Conservation (phyloP, 805 yeast species). For the Lipomyces kockii region DNA sequence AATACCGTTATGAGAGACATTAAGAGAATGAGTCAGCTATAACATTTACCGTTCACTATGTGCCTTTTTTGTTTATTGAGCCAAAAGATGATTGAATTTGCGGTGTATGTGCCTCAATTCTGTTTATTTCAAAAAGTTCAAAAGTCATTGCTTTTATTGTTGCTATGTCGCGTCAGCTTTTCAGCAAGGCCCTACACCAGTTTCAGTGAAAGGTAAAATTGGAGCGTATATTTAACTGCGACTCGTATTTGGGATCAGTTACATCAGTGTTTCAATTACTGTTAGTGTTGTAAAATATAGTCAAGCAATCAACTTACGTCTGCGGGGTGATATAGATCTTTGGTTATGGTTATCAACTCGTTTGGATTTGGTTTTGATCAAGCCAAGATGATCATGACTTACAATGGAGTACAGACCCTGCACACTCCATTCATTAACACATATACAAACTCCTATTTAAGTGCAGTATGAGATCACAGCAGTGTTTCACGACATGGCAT, state of each 20-base stretch:
- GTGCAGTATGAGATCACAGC: not conserved
- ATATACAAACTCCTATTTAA: not conserved
- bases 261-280: not conserved
- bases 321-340: not conserved
- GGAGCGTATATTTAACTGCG: not conserved
- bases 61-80: not conserved
- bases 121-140: not conserved
- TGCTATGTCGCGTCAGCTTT: not conserved
- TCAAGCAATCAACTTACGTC: not conserved
- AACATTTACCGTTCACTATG: not conserved
- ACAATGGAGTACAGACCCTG: not conserved
- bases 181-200: not conserved
- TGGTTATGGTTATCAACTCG: constrained; percentile 1
- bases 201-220: not conserved
- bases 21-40: not conserved
- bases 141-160: not conserved
- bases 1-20: constrained; percentile 11
- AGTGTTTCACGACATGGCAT: not conserved
- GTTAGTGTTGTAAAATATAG: not conserved
- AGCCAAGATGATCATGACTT: not conserved
- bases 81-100: not conserved
- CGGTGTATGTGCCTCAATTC: constrained; percentile 1
- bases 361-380: not conserved
- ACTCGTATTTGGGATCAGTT: not conserved
- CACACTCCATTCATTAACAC: not conserved